Conservation (phyloP, 2,329 filamentous ascomycete species). For the Cryphonectria carpinicola region DNA sequence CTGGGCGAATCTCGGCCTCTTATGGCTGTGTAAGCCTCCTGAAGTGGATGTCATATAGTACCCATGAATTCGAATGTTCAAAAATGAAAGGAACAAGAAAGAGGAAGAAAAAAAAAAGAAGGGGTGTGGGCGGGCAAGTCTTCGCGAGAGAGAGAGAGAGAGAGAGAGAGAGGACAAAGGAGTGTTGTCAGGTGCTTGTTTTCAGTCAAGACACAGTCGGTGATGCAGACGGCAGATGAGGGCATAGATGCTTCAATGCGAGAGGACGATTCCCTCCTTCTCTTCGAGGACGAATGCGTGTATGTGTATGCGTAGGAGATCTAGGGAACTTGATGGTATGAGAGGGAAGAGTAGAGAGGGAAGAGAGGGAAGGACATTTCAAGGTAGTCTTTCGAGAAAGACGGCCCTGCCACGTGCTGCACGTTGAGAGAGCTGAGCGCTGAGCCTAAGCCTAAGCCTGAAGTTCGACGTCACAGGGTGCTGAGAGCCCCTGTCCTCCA, state of each 20-base stretch:
- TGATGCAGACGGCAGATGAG: background rate
- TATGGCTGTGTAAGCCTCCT: too few species aligned
- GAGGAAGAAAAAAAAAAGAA: too few species aligned
- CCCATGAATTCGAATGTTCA: background rate
- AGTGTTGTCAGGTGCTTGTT: background rate
- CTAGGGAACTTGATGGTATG: background rate
- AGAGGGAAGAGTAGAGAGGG: background rate
- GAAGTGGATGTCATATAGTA: background rate
- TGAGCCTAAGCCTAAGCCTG: background rate
- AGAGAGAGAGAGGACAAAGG: background rate
- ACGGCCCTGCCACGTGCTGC: too few species aligned
- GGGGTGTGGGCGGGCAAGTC: background rate
- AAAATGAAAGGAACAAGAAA: background rate
- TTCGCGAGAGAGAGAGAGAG: too few species aligned
- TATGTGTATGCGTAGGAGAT: background rate
- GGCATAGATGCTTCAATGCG: too few species aligned
- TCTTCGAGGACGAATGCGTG: background rate
- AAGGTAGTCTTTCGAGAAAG: too few species aligned
- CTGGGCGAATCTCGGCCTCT: background rate
- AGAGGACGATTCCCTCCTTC: background rate
- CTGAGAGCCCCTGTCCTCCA: background rate
- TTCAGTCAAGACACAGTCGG: background rate
- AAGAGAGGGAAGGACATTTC: too few species aligned
- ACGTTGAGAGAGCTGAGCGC: too few species aligned
- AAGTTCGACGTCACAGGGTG: background rate